phyloP scores from a whole-genome alignment of 2,329 filamentous ascomycete genomes.

The Alternaria conjuncta region DNA sequence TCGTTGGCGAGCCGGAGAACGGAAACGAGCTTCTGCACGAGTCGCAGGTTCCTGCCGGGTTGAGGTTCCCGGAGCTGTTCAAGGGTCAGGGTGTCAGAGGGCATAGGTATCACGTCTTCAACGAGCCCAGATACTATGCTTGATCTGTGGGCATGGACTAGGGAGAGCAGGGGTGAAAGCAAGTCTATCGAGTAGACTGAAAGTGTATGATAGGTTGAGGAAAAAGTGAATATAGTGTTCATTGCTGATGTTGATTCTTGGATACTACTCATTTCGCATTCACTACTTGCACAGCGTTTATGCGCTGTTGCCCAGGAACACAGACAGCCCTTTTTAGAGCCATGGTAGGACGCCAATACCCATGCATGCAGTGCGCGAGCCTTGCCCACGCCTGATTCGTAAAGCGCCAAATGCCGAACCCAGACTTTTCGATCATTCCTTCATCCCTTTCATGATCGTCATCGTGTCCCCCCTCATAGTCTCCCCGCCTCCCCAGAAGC shows the following conservation, averaged over 20 bases:
- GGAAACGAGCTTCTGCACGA: slow-evolving; percentile 74
- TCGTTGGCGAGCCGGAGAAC: slow-evolving; percentile 73
- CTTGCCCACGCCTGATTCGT: slow-evolving; percentile 3
- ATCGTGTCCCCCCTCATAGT: background rate
- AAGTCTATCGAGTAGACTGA: background rate
- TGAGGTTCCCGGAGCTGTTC: slow-evolving; percentile 85
- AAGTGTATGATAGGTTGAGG: background rate
- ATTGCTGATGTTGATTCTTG: background rate
- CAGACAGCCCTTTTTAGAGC: background rate
- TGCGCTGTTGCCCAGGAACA: background rate
- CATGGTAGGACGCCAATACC: slow-evolving; percentile 1
- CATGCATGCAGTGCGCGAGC: slow-evolving; percentile 5
- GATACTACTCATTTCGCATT: background rate
- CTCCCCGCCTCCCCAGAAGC: slow-evolving; percentile 23
- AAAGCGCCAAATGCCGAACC: slow-evolving; percentile 4
- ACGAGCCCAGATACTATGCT: slow-evolving; percentile 62
- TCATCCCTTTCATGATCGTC: slow-evolving; percentile 5
- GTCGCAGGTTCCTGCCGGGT: slow-evolving; percentile 74
- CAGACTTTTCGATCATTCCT: slow-evolving; percentile 2
- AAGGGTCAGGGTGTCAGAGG: slow-evolving; percentile 84
- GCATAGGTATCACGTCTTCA: slow-evolving; percentile 93
- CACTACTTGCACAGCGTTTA: background rate
- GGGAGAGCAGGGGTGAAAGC: background rate
- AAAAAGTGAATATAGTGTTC: background rate
- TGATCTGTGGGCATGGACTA: background rate